Base-by-base conservation (phyloP, 768 basidiomycete species). In the Boletus speciosus region DNA sequence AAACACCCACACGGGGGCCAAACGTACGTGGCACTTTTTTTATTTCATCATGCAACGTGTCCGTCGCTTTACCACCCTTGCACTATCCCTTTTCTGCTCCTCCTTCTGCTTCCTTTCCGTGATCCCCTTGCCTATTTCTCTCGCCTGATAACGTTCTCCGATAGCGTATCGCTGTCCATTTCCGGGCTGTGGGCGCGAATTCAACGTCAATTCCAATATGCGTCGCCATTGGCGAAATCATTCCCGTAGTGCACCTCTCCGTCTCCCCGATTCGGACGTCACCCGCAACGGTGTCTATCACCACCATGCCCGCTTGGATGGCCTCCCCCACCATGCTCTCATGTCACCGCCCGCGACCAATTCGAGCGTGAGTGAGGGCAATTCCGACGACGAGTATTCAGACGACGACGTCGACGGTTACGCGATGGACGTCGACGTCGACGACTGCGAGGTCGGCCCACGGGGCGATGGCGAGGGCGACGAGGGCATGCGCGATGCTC, bases 171-270 rank as follows among this genome's bases (percentile, higher is more conserved):
- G 80, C 39, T 91, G 89, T 61, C 85, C 86, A 5, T 86, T 76
- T 76, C 85, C 84, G 6, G 79, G 82, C 40, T 90, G 88, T 65
- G 85, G 84, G 37, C 79, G 86, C 34, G 81, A 85, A 55, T 91
- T 91, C 71, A 90, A 89, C 58, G 90, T 90, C 44, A 88, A 89
- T 65, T 88, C 86, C 0, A 92, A 91, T 67, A 91, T 90, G 89
- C 79, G 89, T 31, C 76, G 89, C 6, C 89, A 91, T 62, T 85
- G 83, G 65, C 76, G 87, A 42, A 90, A 87, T 66, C 88, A 90
- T 56, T 71, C 68, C 0, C 35, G 67, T 48, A 70, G 61, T 46
- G 60, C 60, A 0, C 55, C 69, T 23, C 47, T 60, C 9, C 65
- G 58, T 47, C 41, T 69, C 0, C 58, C 63, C 0, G 69, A 71